Conservation (phyloP, 2,329 filamentous ascomycete genomes). For the Cucurbitaria berberidis region DNA sequence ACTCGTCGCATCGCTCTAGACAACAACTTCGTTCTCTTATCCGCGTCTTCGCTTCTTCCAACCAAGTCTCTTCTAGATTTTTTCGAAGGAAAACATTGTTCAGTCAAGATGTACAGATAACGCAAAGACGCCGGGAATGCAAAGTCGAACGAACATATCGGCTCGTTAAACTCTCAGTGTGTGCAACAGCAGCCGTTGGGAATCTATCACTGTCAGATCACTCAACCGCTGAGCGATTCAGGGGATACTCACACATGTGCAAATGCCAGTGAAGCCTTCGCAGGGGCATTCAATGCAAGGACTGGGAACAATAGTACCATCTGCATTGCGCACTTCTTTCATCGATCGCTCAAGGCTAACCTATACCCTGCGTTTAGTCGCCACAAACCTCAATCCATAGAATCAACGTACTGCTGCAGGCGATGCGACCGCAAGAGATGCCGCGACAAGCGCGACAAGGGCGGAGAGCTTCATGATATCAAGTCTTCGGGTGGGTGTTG, state of each 20-base stretch:
- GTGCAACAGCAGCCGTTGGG: slow-evolving; percentile 41
- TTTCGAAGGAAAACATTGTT: not conserved
- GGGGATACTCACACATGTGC: slow-evolving; percentile 33
- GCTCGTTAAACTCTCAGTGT: not conserved
- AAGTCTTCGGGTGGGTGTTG: not conserved
- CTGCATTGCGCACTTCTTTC: slow-evolving; percentile 20
- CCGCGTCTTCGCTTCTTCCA: not conserved
- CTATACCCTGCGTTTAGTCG: slow-evolving; percentile 11
- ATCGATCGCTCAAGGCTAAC: slow-evolving; percentile 28
- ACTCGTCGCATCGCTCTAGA: not conserved
- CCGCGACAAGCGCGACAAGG: slow-evolving; percentile 24
- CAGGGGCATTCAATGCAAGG: slow-evolving; percentile 38
- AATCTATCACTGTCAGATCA: slow-evolving; percentile 16
- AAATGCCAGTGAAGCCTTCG: slow-evolving; percentile 22
- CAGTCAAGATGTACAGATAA: slow-evolving; percentile 5
- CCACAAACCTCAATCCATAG: not conserved
- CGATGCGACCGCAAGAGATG: slow-evolving; percentile 28
- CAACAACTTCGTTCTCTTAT: not conserved
- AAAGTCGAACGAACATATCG: not conserved
- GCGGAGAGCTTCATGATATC: slow-evolving; percentile 35
- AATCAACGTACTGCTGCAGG: slow-evolving; percentile 30
- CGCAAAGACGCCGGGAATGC: slow-evolving; percentile 8
- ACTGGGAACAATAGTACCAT: slow-evolving; percentile 7
- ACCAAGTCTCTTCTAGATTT: not conserved
- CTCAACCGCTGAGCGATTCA: not conserved